Conservation (phyloP, 176 grass and related monocot species). For the Elymus sibiricus region DNA sequence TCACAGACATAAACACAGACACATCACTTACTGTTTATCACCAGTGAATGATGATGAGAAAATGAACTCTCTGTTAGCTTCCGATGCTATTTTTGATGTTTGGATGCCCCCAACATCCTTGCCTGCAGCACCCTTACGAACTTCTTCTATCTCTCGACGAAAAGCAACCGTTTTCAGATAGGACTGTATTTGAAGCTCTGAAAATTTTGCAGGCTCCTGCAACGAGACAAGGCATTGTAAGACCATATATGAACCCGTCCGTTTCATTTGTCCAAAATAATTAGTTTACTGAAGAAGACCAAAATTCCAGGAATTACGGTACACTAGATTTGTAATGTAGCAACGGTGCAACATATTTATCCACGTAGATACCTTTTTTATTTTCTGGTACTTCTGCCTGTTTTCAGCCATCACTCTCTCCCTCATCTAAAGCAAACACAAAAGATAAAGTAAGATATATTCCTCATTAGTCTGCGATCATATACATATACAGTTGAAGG, state of each 20-base stretch:
- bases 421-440: constrained; percentile 75
- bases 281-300: constrained; percentile 11
- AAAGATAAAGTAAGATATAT: constrained; percentile 11
- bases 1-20: constrained; percentile 11
- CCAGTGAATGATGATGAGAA: constrained; percentile 97
- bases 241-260: background rate
- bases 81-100: constrained; percentile 89
- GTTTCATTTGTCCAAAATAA: background rate
- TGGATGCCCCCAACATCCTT: constrained; percentile 80
- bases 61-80: constrained; percentile 97
- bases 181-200: constrained; percentile 97
- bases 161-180: constrained; percentile 99
- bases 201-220: constrained; percentile 93
- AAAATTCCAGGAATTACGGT: background rate
- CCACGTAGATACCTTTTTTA: constrained; percentile 72
- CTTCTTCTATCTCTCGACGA: constrained; percentile 83
- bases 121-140: constrained; percentile 71
- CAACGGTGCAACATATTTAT: constrained; percentile 2
- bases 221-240: constrained; percentile 16
- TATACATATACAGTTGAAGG: constrained; percentile 12
- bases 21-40: constrained; percentile 84
- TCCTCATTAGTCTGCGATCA: constrained; percentile 4
- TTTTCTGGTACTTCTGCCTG: constrained; percentile 96
- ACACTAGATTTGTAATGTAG: background rate
- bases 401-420: constrained; percentile 98